phyloP scores from a whole-genome alignment of 2,329 filamentous ascomycete genomes.

The Hypoxylon sp. region DNA sequence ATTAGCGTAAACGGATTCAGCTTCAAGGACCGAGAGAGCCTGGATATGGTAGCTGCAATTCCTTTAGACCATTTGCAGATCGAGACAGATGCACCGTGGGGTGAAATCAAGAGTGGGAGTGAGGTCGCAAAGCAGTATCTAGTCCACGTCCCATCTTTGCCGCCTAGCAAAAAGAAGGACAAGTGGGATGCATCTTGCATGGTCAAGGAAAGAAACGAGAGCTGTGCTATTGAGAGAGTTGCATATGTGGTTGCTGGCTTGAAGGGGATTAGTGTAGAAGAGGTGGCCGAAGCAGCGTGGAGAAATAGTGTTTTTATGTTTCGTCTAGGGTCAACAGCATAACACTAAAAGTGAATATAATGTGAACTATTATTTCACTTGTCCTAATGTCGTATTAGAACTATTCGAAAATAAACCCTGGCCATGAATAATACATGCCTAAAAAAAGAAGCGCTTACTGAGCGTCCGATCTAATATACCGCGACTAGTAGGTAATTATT shows the following conservation, averaged over 20 bases:
- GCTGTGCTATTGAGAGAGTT: slow-evolving; percentile 57
- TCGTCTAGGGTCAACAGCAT: too few species aligned
- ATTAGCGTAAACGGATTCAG: slow-evolving; percentile 61
- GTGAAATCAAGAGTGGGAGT: slow-evolving; percentile 49
- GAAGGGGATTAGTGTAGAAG: slow-evolving; percentile 53
- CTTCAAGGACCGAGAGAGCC: slow-evolving; percentile 50
- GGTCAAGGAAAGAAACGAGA: slow-evolving; percentile 62
- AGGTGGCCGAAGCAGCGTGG: slow-evolving; percentile 53
- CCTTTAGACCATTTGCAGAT: slow-evolving; percentile 54
- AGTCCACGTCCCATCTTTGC: slow-evolving; percentile 49
- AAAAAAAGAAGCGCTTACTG: too few species aligned
- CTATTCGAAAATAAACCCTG: too few species aligned
- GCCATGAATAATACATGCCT: too few species aligned
- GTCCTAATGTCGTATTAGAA: too few species aligned
- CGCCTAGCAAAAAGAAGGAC: slow-evolving; percentile 57
- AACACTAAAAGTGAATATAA: too few species aligned
- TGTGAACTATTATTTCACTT: too few species aligned
- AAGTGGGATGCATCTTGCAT: slow-evolving; percentile 56
- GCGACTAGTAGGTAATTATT: too few species aligned
- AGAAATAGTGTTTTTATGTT: slow-evolving; percentile 48
- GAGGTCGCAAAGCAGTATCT: slow-evolving; percentile 54
- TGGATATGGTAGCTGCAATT: slow-evolving; percentile 54
- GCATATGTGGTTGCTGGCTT: slow-evolving; percentile 58
- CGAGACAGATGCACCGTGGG: slow-evolving; percentile 60
- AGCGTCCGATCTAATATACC: too few species aligned